Evolutionary conservation across 352 stramenopile genomes (phyloP), one percentile per base, ranked within the genome.

Genomic region (Phytophthora macrochlamydospora): DNA sequence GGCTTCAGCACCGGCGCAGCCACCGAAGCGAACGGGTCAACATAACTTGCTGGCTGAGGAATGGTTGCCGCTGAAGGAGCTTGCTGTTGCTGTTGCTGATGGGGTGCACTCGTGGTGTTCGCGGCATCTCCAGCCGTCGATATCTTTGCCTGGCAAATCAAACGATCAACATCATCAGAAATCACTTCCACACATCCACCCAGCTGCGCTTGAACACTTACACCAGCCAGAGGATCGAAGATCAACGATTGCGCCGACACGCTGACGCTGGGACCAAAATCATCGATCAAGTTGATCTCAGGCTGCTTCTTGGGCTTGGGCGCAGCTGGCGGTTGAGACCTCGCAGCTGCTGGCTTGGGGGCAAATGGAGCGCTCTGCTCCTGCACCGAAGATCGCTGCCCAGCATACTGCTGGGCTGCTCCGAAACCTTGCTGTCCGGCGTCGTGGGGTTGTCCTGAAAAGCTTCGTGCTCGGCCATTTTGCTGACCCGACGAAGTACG

Each of bases 261-360:
- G 30, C 66, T 91, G 40, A 90, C 70, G 31, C 59, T 85, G 1
- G 86, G 80, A 1, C 67, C 78, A 63, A 88, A 89, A 49, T 93
- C 85, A 48, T 87, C 87, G 37, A 95, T 83, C 37, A 95, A 57
- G 50, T 95, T 90, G 60, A 95, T 90, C 55, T 93, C 83, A 4
- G 68, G 65, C 50, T 91, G 76, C 44, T 79, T 83, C 61, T 73
- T 74, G 35, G 75, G 46, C 59, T 72, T 62, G 50, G 71, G 18
- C 28, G 61, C 60, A 59, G 66, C 46, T 62, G 69, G 51, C n/a
- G 59, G 49, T 9, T 65, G 62, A 18, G 56, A 43, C 7, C 55
- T 69, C 33, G 35, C 43, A 50, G 67, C 43, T 2, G 44, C n/a
- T 7, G 44, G 28, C 30, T 55, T 67, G 8, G 53, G 7, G 13